Conservation (phyloP, 2,329 filamentous ascomycete genomes). For the Talaromyces piceae region DNA sequence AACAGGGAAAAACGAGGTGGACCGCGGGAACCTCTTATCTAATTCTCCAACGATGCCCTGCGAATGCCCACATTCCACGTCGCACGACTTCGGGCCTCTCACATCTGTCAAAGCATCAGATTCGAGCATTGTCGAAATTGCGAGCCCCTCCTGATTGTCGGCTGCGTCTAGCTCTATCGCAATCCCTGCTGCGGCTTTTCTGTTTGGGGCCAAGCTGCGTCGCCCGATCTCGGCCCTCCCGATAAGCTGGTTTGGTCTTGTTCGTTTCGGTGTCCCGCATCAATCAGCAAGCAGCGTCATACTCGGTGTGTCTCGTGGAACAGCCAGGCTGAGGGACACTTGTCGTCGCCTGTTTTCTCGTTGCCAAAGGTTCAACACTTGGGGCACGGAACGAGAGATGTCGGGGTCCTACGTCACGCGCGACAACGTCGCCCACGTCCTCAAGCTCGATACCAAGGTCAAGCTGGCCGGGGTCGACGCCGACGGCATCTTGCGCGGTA, state of each 20-base stretch:
- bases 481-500: constrained; percentile 79
- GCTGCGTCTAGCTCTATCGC: neutral
- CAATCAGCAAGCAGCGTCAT: too few relatives aligned
- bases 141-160: too few relatives aligned
- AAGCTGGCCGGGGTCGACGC: constrained; percentile 85
- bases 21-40: constrained; percentile 12
- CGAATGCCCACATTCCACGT: neutral
- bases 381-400: too few relatives aligned
- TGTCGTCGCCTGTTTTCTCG: too few relatives aligned
- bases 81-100: neutral
- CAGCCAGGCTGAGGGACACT: too few relatives aligned
- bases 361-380: too few relatives aligned
- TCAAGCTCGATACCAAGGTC: constrained; percentile 66
- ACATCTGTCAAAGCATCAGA: neutral
- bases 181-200: neutral
- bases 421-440: constrained; percentile 58
- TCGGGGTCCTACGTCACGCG: constrained; percentile 39
- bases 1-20: neutral
- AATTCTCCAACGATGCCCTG: too few relatives aligned
- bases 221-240: neutral
- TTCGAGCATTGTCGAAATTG: too few relatives aligned
- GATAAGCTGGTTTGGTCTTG: neutral
- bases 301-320: too few relatives aligned
- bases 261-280: too few relatives aligned
- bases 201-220: neutral